Base-by-base conservation (phyloP, 2,329 filamentous ascomycete species). In the Beauveria caledonica region DNA sequence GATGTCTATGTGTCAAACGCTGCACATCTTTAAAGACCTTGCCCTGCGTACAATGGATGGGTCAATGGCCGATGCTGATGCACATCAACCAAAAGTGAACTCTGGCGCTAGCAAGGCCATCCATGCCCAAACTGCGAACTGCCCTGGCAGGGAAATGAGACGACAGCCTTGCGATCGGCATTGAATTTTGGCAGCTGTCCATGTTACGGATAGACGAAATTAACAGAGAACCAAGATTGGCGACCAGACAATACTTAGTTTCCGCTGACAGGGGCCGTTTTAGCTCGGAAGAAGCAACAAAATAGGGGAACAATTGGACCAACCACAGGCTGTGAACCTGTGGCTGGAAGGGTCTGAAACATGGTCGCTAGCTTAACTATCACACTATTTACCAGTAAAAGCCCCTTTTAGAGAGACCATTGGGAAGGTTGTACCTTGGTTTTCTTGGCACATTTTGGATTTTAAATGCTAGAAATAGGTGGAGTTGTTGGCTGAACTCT, bases 121-220 rank as follows among this genome's bases (percentile, higher is more conserved):
- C 48, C 49, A 59, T 59, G 56, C 17, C 23, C 11, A 13, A 39
- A 27, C 23, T 13, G 21, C 19, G 13, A 36, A 36, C 19, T 52
- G 49, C 39, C 40, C 52, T 48, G 57, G 57, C 39, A 52, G 5
- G 27, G 48, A 59, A 53, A 52, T 59, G 57, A 59, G 27, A 25
- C 27, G 33, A 36, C 33, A 5, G 6, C 9, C n/a, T 58, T 36
- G 23, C 10, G 27, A 39, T 33, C 44, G 29, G 33, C 33, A 36
- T 11, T 13, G 33, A 13, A 11, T 36, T 13, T 13, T 36, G 33
- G 33, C 33, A 36, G 33, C 33, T 36, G 33, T 36, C 25, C 46
- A 42, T 50, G 33, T 50, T 46, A 11, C 27, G 33, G 33, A 13
- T 27, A 21, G 21, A 45, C 19, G 44, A 49, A 52, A 29, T 36